A percentile compares a stretch with the other conserved stretches of the same genome.
Conservation (phyloP, 345 rosid species). For the Brassica carinata region DNA sequence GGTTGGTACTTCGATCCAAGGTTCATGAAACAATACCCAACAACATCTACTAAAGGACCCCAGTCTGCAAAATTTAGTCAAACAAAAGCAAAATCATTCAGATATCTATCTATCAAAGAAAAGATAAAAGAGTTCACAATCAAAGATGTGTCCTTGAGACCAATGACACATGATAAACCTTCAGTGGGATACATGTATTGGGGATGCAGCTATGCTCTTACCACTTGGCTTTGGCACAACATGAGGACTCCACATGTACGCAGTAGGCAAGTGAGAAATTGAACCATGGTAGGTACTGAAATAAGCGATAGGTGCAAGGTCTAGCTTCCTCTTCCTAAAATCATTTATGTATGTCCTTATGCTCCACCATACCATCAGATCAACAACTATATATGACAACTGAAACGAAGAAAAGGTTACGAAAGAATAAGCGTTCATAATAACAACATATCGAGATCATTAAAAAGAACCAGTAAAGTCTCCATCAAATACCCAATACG, state of each 20-base stretch:
- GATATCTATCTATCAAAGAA: neutral
- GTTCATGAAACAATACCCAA: constrained; percentile 92
- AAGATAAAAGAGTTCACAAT: neutral
- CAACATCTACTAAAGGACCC: constrained; percentile 92
- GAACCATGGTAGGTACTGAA: constrained; percentile 95
- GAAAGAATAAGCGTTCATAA: constrained; percentile 7
- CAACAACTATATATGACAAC: constrained; percentile 92
- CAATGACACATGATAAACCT: constrained; percentile 17
- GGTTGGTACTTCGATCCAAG: constrained; percentile 84
- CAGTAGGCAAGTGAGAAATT: constrained; percentile 93
- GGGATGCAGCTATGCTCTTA: constrained; percentile 32
- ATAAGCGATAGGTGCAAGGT: constrained; percentile 90
- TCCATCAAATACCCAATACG: constrained; percentile 74
- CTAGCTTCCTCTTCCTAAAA: constrained; percentile 80
- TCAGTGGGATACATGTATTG: neutral
- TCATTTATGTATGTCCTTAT: constrained; percentile 90
- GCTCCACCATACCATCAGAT: constrained; percentile 98
- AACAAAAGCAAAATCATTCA: constrained; percentile 18
- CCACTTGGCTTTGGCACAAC: constrained; percentile 97
- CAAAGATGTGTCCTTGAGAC: neutral
- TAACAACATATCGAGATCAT: neutral
- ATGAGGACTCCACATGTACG: constrained; percentile 98
- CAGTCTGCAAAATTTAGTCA: constrained; percentile 68
- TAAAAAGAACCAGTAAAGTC: neutral
- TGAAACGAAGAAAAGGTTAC: constrained; percentile 40